phyloP scores from a whole-genome alignment of 1,284 basidiomycete species.

The Tranzscheliella williamsii region DNA sequence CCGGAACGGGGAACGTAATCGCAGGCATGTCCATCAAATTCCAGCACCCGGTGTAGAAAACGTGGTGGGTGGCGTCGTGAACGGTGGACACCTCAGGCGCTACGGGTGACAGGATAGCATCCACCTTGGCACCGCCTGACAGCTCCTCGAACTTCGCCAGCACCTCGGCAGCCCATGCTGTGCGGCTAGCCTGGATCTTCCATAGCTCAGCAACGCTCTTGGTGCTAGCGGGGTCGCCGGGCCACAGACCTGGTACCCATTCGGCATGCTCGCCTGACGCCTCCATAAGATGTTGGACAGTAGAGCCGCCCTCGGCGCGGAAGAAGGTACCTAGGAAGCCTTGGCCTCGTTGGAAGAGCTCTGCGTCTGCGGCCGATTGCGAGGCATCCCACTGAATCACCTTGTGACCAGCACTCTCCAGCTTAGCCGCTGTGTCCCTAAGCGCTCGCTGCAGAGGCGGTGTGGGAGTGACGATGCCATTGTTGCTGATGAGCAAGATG shows the following conservation, averaged over 20 bases:
- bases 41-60: slow-evolving; percentile 44
- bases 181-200: slow-evolving; percentile 30
- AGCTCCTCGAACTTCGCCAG: slow-evolving; percentile 15
- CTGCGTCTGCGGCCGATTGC: slow-evolving; percentile 4
- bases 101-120: slow-evolving; percentile 33
- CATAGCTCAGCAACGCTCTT: slow-evolving; percentile 28
- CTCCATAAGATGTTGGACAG: slow-evolving; percentile 35
- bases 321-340: slow-evolving; percentile 23
- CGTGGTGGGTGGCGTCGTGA: slow-evolving; percentile 37
- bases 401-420: slow-evolving; percentile 71
- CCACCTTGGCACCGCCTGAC: slow-evolving; percentile 7
- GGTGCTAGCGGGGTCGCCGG: slow-evolving; percentile 1
- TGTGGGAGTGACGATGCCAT: slow-evolving; percentile 70
- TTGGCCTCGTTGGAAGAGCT: slow-evolving; percentile 16
- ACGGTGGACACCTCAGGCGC: slow-evolving; percentile 25
- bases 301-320: slow-evolving; percentile 36
- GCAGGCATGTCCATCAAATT: slow-evolving; percentile 43
- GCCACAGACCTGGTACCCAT: slow-evolving; percentile 29
- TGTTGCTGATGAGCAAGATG: slow-evolving; percentile 71
- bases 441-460: slow-evolving; percentile 73
- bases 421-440: slow-evolving; percentile 67
- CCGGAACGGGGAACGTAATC: slow-evolving; percentile 18
- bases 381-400: slow-evolving; percentile 64
- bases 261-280: slow-evolving; percentile 29
- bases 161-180: slow-evolving; percentile 26